Evolutionary conservation across 495 filamentous ascomycete species (phyloP).

Genomic region (Letharia lupina): DNA sequence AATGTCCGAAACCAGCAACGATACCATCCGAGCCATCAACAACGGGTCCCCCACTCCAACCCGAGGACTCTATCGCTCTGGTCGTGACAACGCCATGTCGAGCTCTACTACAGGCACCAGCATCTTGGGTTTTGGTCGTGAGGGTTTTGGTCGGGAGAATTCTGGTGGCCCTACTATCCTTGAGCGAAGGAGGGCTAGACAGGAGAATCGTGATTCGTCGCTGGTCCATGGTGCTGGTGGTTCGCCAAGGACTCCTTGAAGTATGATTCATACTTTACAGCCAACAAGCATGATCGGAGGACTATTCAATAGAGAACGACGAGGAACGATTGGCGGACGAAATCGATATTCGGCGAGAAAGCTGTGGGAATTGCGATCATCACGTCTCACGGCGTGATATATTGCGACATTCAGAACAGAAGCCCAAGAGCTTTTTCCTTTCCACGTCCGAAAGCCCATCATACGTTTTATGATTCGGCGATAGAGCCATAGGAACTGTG

Average conservation of each 20-base stretch:
- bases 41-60: slow-evolving; percentile 1
- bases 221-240: not conserved
- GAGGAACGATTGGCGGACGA: not conserved
- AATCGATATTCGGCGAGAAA: not conserved
- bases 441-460: not conserved
- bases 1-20: not conserved
- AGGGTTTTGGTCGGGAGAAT: not conserved
- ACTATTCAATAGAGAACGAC: not conserved
- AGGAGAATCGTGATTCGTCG: not conserved
- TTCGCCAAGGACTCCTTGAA: not conserved
- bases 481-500: not conserved
- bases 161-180: not conserved
- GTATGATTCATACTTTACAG: not conserved
- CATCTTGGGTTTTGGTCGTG: slow-evolving; percentile 8
- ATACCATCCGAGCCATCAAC: slow-evolving; percentile 4
- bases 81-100: slow-evolving; percentile 1
- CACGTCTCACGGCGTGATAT: not conserved
- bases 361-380: not conserved
- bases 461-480: not conserved
- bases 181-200: not conserved
- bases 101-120: not conserved
- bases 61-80: slow-evolving; percentile 5
- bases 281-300: not conserved
- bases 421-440: not conserved
- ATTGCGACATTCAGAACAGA: not conserved